These are phyloP conservation scores for Paecilomyces formosus DNA, from an alignment of 2,329 filamentous ascomycete species.

Conservation along the genomic window DNA sequence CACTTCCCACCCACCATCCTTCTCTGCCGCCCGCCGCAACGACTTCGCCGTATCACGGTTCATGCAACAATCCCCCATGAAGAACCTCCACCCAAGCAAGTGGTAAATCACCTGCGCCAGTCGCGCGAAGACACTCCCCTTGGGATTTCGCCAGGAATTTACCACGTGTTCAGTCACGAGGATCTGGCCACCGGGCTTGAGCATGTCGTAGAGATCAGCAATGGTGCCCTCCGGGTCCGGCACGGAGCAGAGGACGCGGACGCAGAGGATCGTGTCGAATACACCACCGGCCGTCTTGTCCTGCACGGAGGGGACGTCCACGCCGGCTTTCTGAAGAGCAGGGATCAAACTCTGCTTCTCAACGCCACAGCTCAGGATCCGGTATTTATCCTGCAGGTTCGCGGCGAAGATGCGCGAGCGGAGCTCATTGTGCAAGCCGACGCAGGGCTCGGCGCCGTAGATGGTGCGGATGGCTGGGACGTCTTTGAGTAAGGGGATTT, in stretches of 20 bases:
- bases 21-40: slow-evolving; percentile 34
- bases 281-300: slow-evolving; percentile 14
- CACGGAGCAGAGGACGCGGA: slow-evolving; percentile 50
- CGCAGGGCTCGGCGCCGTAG: slow-evolving; percentile 49
- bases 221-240: slow-evolving; percentile 40
- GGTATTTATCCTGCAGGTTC: slow-evolving; percentile 42
- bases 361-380: slow-evolving; percentile 41
- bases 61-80: slow-evolving; percentile 46
- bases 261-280: slow-evolving; percentile 49
- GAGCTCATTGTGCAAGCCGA: slow-evolving; percentile 40
- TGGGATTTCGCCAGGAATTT: slow-evolving; percentile 42
- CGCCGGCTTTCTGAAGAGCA: slow-evolving; percentile 35
- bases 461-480: slow-evolving; percentile 37
- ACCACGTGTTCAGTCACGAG: slow-evolving; percentile 50
- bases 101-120: slow-evolving; percentile 41
- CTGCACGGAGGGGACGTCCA: slow-evolving; percentile 17
- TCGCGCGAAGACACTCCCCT: slow-evolving; percentile 39
- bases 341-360: slow-evolving; percentile 41
- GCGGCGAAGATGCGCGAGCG: slow-evolving; percentile 29
- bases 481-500: slow-evolving; percentile 40
- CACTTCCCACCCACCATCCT: slow-evolving; percentile 41
- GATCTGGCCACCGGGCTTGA: slow-evolving; percentile 49
- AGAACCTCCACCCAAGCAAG: slow-evolving; percentile 44
- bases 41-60: slow-evolving; percentile 41
- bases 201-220: slow-evolving; percentile 40